Percentiles rank a stretch among this genome's conserved stretches.
phyloP scores from a whole-genome alignment of 805 yeast species.

The Candida maris region DNA sequence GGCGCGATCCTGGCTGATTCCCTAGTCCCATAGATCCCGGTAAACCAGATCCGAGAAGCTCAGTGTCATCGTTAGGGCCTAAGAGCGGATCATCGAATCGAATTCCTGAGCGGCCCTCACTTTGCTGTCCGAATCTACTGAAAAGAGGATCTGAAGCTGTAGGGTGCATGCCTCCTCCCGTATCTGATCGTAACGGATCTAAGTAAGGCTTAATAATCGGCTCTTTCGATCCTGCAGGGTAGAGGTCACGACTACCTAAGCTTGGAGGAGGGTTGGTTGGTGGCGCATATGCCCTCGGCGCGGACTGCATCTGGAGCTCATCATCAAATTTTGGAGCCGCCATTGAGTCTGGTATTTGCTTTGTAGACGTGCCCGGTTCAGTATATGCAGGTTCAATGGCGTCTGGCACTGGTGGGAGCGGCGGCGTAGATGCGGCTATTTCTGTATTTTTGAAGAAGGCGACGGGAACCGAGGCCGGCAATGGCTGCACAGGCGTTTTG shows the following conservation, averaged over 20 bases:
- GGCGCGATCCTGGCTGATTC: conserved; percentile 1
- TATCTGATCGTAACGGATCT: conserved; percentile 35
- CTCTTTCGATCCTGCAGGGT: conserved; percentile 39
- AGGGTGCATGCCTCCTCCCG: conserved; percentile 50
- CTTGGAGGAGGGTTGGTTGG: conserved; percentile 10
- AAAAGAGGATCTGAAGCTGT: conserved; percentile 51
- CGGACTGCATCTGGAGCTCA: conserved; percentile 40
- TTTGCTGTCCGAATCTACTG: conserved; percentile 11
- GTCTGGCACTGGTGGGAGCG: too few relatives aligned
- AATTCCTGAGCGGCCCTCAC: conserved; percentile 43
- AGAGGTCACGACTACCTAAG: conserved; percentile 50
- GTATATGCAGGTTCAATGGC: too few relatives aligned
- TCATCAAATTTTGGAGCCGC: conserved; percentile 51
- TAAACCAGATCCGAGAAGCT: conserved; percentile 42
- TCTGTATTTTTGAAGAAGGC: neutral
- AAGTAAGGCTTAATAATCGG: conserved; percentile 42
- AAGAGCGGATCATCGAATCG: conserved; percentile 50
- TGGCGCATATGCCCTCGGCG: conserved; percentile 1
- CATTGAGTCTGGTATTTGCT: conserved; percentile 25
- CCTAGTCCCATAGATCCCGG: conserved; percentile 37
- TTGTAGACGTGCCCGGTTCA: too few relatives aligned
- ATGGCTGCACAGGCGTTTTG: neutral
- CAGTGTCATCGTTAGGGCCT: conserved; percentile 43
- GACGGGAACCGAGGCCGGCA: neutral
- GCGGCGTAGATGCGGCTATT: too few relatives aligned